Conservation (phyloP, 1,284 basidiomycete species). For the Puccinia novopanici region DNA sequence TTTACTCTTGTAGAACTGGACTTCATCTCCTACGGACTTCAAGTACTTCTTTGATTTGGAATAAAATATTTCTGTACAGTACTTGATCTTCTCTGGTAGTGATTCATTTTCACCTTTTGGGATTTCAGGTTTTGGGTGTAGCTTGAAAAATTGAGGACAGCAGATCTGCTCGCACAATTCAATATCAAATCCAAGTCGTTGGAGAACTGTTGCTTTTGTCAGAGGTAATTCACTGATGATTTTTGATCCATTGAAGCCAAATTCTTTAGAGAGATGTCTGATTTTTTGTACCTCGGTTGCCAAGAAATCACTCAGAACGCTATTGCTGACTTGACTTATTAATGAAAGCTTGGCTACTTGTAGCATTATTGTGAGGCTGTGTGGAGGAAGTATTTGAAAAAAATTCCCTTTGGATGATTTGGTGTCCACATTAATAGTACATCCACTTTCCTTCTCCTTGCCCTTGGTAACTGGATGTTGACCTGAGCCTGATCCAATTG, state of each 20-base stretch:
- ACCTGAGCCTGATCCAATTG: too few species aligned
- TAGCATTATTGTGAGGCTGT: not conserved
- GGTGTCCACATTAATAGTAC: not conserved
- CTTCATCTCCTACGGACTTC: not conserved
- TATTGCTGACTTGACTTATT: not conserved
- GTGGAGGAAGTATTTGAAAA: not conserved
- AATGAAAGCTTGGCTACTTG: not conserved
- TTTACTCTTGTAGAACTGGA: not conserved
- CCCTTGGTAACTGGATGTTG: too few species aligned
- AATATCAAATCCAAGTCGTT: not conserved
- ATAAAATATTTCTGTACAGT: not conserved
- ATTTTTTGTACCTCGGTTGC: not conserved
- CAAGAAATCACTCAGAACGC: not conserved
- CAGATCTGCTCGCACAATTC: not conserved
- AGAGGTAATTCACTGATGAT: not conserved
- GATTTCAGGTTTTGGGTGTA: not conserved
- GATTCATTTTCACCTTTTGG: not conserved
- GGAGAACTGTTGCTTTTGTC: not conserved
- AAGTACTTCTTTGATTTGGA: slow-evolving; percentile 5
- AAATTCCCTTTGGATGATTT: not conserved
- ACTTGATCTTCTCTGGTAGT: not conserved
- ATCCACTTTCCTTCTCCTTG: too few species aligned
- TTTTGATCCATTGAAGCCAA: not conserved
- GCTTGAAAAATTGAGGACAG: slow-evolving; percentile 2
- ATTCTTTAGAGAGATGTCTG: not conserved